A percentile compares a stretch with the other conserved stretches of the same genome.
These are phyloP conservation scores for Talaromyces marneffei DNA, from an alignment of 2,329 filamentous ascomycete genomes.

Conservation along the genomic window DNA sequence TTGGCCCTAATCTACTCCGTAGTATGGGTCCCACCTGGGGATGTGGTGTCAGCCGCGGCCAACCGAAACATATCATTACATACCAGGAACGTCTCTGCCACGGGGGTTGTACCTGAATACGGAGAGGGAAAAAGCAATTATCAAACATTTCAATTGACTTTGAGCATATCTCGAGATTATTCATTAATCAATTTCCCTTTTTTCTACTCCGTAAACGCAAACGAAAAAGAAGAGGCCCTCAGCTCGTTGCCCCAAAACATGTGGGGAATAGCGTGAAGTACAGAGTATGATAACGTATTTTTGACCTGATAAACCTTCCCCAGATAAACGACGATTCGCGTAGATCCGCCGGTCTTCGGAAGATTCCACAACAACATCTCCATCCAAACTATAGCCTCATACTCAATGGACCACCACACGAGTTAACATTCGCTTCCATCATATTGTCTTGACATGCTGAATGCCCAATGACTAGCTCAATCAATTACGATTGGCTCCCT, in stretches of 20 bases:
- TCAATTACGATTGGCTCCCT: not conserved
- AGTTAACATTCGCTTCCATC: not conserved
- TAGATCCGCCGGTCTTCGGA: not conserved
- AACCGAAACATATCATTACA: conserved; percentile 12
- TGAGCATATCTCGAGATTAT: no score
- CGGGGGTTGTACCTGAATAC: not conserved
- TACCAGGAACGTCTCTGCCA: not conserved
- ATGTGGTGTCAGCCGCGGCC: not conserved
- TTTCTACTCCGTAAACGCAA: not conserved
- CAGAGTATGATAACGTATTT: not conserved
- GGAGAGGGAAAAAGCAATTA: no score
- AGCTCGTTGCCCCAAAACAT: not conserved
- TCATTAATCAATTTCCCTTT: no score
- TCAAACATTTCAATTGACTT: not conserved
- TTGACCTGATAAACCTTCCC: not conserved
- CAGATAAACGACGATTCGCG: not conserved
- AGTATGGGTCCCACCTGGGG: not conserved
- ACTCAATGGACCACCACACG: no score
- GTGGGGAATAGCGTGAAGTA: not conserved
- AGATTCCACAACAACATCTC: not conserved
- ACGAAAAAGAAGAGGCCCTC: not conserved
- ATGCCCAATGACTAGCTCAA: not conserved
- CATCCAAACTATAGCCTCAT: no score
- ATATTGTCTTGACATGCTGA: no score
- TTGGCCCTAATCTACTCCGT: no score